Percentiles rank a stretch among this genome's conserved stretches.
These are phyloP conservation scores for Candida lessepsii DNA, from an alignment of 805 yeast species.

Conservation along the genomic window DNA sequence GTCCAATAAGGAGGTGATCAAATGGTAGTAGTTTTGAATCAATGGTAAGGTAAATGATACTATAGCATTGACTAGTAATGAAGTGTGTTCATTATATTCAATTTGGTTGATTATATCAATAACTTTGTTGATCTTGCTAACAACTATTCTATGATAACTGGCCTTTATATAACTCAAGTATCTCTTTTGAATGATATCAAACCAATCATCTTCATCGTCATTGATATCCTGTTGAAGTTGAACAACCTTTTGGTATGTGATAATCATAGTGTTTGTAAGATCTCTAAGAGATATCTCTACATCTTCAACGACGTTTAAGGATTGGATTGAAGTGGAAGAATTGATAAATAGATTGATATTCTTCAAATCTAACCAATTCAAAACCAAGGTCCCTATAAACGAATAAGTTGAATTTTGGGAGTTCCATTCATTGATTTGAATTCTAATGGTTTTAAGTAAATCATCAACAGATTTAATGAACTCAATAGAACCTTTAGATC, in stretches of 20 bases:
- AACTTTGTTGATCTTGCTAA: constrained; percentile 32
- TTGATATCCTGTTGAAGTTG: constrained; percentile 26
- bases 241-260: constrained; percentile 63
- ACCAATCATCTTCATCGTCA: constrained; percentile 60
- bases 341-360: constrained; percentile 19
- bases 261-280: constrained; percentile 56
- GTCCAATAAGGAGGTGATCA: constrained; percentile 43
- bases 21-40: constrained; percentile 53
- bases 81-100: constrained; percentile 37
- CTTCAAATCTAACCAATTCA: constrained; percentile 43
- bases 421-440: constrained; percentile 36
- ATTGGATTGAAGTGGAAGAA: constrained; percentile 23
- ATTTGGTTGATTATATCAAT: constrained; percentile 31
- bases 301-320: constrained; percentile 25
- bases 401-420: constrained; percentile 24
- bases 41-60: constrained; percentile 62
- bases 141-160: constrained; percentile 40
- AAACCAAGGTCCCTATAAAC: constrained; percentile 50
- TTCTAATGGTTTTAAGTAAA: constrained; percentile 24
- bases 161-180: constrained; percentile 41
- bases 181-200: constrained; percentile 47
- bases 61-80: constrained; percentile 46
- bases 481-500: constrained; percentile 16
- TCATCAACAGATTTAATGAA: constrained; percentile 20
- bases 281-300: constrained; percentile 50